Conservation (phyloP, 305 asterid genomes). For the Solanum chacoense region DNA sequence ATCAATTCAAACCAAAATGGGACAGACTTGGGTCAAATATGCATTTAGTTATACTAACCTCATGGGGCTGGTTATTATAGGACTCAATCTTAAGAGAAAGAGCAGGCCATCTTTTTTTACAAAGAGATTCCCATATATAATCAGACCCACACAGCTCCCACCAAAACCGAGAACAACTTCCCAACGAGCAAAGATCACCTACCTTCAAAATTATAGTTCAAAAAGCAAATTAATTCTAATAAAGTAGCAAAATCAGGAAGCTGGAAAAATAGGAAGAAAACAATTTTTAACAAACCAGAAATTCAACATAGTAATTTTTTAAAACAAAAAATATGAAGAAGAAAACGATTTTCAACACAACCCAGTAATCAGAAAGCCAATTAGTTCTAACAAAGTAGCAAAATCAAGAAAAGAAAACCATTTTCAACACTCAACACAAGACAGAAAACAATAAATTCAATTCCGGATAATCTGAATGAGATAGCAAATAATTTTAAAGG, state of each 20-base stretch:
- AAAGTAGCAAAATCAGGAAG: neutral
- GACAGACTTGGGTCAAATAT: neutral
- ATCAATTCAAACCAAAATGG: neutral
- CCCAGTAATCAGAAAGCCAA: neutral
- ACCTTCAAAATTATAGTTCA: constrained; percentile 13
- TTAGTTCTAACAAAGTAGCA: neutral
- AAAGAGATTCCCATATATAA: constrained; percentile 63
- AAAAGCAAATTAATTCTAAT: neutral
- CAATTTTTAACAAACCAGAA: neutral
- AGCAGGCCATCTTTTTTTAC: constrained; percentile 59
- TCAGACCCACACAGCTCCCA: constrained; percentile 66
- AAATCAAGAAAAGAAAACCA: neutral
- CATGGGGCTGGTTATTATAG: constrained; percentile 5
- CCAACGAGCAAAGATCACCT: constrained; percentile 64
- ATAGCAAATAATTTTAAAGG: neutral
- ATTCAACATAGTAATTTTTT: no score
- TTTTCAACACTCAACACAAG: neutral
- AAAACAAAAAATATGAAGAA: no score
- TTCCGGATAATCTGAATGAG: neutral
- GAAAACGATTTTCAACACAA: neutral
- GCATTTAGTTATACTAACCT: constrained; percentile 7
- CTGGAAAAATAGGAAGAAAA: neutral
- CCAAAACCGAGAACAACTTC: constrained; percentile 91
- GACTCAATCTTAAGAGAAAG: constrained; percentile 18
- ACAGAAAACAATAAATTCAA: neutral